Conservation (phyloP, 78 protist species). For the Dictyostelium brefeldianum region DNA sequence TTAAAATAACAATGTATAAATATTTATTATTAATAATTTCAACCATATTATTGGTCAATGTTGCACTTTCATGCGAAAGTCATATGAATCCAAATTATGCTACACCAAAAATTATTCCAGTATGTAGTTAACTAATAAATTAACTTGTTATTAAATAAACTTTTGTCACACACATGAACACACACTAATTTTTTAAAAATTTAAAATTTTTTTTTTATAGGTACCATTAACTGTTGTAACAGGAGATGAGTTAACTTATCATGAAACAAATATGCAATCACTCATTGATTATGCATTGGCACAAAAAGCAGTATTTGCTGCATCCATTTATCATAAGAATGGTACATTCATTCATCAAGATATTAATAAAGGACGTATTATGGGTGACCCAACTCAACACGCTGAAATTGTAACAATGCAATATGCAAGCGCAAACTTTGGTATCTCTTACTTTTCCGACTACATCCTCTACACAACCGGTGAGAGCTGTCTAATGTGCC, state of each 20-base stretch:
- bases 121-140: background rate
- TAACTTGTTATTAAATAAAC: no score
- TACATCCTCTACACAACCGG: slow-evolving; percentile 48
- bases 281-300: slow-evolving; percentile 16
- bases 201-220: background rate
- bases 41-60: background rate
- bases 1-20: background rate
- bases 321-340: slow-evolving; percentile 36
- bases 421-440: background rate
- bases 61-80: background rate
- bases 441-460: background rate
- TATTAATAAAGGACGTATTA: background rate
- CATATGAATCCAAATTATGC: background rate
- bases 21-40: background rate
- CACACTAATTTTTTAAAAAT: background rate
- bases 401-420: slow-evolving; percentile 33
- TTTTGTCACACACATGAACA: no score
- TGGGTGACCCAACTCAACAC: slow-evolving; percentile 9
- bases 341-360: slow-evolving; percentile 6
- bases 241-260: slow-evolving; percentile 15
- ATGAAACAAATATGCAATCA: slow-evolving; percentile 12
- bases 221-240: background rate
- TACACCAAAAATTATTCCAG: background rate
- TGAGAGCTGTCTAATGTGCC: slow-evolving; percentile 60
- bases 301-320: background rate